A percentile compares a stretch with the other conserved stretches of the same genome.
Evolutionary conservation across 768 basidiomycete species (phyloP).

Genomic region (Mycena venus): DNA sequence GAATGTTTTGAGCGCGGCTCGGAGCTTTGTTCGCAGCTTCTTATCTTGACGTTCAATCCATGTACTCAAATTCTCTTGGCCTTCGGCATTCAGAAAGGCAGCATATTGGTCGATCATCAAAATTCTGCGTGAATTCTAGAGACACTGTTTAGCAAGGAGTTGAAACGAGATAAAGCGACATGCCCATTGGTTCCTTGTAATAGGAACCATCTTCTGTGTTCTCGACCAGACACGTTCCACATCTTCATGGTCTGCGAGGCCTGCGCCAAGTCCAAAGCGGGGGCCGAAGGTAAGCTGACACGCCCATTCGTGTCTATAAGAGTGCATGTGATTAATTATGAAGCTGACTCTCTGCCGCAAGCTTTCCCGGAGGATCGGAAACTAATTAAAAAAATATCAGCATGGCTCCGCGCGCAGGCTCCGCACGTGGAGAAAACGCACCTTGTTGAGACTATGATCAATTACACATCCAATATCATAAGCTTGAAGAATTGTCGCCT

Average conservation of each 20-base stretch:
- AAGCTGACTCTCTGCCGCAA: slow-evolving; percentile 36
- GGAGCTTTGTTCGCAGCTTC: slow-evolving; percentile 28
- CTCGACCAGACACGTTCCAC: slow-evolving; percentile 50
- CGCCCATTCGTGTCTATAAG: slow-evolving; percentile 1
- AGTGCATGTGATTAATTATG: slow-evolving; percentile 9
- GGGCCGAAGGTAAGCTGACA: slow-evolving; percentile 53
- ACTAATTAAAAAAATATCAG: slow-evolving; percentile 36
- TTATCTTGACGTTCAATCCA: slow-evolving; percentile 44
- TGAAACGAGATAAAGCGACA: background rate
- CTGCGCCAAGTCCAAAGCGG: slow-evolving; percentile 42
- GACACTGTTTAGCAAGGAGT: too few relatives aligned
- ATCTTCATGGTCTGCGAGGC: slow-evolving; percentile 52
- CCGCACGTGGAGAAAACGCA: slow-evolving; percentile 17
- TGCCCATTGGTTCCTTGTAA: background rate
- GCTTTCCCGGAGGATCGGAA: slow-evolving; percentile 34
- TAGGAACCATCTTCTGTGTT: too few relatives aligned
- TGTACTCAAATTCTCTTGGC: slow-evolving; percentile 42
- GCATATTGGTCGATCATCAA: too few relatives aligned
- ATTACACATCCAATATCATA: slow-evolving; percentile 39
- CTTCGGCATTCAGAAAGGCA: too few relatives aligned
- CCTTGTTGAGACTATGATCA: slow-evolving; percentile 42
- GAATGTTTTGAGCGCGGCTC: slow-evolving; percentile 31
- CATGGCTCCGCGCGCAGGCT: too few relatives aligned
- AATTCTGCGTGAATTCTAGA: slow-evolving; percentile 33
- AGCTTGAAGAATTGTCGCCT: slow-evolving; percentile 40